Conservation (phyloP, 1,284 basidiomycete genomes). For the Irpex rosettiformis region DNA sequence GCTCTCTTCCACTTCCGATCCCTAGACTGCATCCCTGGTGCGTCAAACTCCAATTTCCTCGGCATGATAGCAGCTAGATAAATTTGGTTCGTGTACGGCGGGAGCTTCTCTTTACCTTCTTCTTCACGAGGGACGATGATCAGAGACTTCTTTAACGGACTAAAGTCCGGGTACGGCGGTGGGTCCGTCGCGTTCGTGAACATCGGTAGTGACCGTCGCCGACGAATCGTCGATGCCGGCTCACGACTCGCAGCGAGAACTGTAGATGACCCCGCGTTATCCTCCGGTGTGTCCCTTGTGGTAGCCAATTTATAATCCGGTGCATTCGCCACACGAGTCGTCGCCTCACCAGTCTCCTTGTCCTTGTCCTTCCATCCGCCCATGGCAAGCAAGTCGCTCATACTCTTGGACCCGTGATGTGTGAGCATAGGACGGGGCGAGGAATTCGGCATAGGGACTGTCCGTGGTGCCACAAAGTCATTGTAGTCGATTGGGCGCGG, state of each 20-base stretch:
- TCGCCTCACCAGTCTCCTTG: slow-evolving; percentile 18
- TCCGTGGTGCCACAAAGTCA: slow-evolving; percentile 10
- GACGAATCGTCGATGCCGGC: slow-evolving; percentile 32
- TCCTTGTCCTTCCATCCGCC: slow-evolving; percentile 27
- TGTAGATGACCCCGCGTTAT: slow-evolving; percentile 7
- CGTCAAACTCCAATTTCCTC: slow-evolving; percentile 91
- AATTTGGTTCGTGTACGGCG: slow-evolving; percentile 79
- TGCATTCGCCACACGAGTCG: slow-evolving; percentile 5
- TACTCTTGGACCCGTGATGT: slow-evolving; percentile 58
- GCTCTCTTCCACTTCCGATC: slow-evolving; percentile 91
- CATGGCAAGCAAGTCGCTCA: slow-evolving; percentile 44
- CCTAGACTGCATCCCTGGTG: slow-evolving; percentile 82
- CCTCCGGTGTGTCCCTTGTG: slow-evolving; percentile 9
- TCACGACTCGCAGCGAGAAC: slow-evolving; percentile 13
- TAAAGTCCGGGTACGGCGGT: slow-evolving; percentile 50
- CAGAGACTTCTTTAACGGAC: slow-evolving; percentile 26
- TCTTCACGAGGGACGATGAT: slow-evolving; percentile 46
- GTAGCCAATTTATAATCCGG: slow-evolving; percentile 6
- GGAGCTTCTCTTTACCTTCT: slow-evolving; percentile 83
- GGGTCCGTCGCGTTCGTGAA: slow-evolving; percentile 44
- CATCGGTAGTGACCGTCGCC: slow-evolving; percentile 56
- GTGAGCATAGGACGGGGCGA: slow-evolving; percentile 48
- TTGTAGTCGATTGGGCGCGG: slow-evolving; percentile 36
- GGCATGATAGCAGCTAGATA: slow-evolving; percentile 85
- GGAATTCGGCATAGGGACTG: slow-evolving; percentile 12